These are phyloP conservation scores for Hypericum perforatum DNA, from an alignment of 345 rosid genomes.

Conservation along the genomic window DNA sequence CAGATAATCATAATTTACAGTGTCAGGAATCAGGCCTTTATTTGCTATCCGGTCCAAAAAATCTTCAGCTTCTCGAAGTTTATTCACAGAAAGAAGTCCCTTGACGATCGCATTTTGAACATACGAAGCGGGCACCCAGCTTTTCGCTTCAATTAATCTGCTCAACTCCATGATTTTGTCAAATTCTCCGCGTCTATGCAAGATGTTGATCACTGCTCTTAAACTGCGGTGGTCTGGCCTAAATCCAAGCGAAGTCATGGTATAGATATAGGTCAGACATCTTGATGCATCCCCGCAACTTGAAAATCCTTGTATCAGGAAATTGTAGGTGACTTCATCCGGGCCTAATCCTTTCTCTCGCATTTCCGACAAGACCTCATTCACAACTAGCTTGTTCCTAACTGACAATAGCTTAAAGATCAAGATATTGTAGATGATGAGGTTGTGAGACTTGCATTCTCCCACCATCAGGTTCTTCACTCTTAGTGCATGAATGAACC, in stretches of 20 bases:
- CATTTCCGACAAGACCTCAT: conserved; percentile 37
- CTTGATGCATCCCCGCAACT: conserved; percentile 29
- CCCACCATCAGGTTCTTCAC: conserved; percentile 42
- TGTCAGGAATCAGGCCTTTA: conserved; percentile 24
- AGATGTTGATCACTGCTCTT: conserved; percentile 29
- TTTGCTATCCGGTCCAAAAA: conserved; percentile 39
- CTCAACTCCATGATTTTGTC: conserved; percentile 37
- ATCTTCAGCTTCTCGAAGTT: conserved; percentile 39
- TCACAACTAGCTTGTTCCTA: conserved; percentile 26
- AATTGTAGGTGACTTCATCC: conserved; percentile 51
- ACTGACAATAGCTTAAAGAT: conserved; percentile 40
- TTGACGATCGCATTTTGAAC: conserved; percentile 39
- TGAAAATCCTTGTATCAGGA: conserved; percentile 55
- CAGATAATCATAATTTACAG: conserved; percentile 38
- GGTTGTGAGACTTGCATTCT: conserved; percentile 21
- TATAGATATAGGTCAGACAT: conserved; percentile 33
- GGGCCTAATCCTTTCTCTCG: conserved; percentile 29
- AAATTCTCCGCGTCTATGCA: conserved; percentile 38
- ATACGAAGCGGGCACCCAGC: conserved; percentile 35
- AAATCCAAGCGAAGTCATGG: conserved; percentile 53
- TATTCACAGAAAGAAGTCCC: conserved; percentile 35
- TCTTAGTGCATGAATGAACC: conserved; percentile 27
- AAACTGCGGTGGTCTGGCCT: conserved; percentile 51
- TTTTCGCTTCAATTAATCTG: conserved; percentile 43
- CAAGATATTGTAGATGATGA: conserved; percentile 42